Evolutionary conservation across 768 basidiomycete genomes (phyloP).

Genomic region (Boletus edulis): DNA sequence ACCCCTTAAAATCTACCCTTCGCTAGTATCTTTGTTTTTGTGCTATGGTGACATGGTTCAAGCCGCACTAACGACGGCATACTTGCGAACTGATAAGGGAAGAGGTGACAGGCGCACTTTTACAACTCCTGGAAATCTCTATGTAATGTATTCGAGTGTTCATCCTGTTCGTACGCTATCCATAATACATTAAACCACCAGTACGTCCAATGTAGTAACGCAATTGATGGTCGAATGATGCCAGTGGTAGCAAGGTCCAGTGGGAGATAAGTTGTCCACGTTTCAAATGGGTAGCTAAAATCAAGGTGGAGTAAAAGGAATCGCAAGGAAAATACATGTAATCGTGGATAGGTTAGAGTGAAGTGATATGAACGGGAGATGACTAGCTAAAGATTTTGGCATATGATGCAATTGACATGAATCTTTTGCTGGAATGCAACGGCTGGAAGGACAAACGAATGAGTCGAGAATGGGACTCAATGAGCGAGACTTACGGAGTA

Average conservation of each 20-base stretch:
- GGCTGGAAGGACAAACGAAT: slow-evolving; percentile 38
- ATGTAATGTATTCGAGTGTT: slow-evolving; percentile 7
- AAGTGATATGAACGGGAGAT: slow-evolving; percentile 24
- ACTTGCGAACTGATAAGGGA: too few relatives aligned
- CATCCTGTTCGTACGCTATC: slow-evolving; percentile 22
- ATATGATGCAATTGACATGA: slow-evolving; percentile 63
- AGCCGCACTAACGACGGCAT: too few relatives aligned
- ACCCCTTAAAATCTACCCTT: not conserved
- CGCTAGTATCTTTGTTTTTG: too few relatives aligned
- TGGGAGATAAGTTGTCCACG: slow-evolving; percentile 10
- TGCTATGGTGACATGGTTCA: too few relatives aligned
- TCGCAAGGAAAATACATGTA: slow-evolving; percentile 25
- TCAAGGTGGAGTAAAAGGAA: not conserved
- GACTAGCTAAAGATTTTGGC: slow-evolving; percentile 60
- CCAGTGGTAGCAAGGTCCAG: slow-evolving; percentile 14
- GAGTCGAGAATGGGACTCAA: slow-evolving; percentile 6
- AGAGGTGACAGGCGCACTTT: not conserved
- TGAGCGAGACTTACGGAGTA: slow-evolving; percentile 59
- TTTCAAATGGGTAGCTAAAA: slow-evolving; percentile 1
- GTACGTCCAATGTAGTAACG: slow-evolving; percentile 13
- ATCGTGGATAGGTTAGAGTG: slow-evolving; percentile 28
- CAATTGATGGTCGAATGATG: slow-evolving; percentile 6
- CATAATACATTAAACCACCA: slow-evolving; percentile 20
- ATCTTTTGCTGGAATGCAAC: slow-evolving; percentile 58
- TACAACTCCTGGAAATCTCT: not conserved